A percentile compares a stretch with the other conserved stretches of the same genome.
These are phyloP conservation scores for Gracilaria domingensis DNA, from an alignment of 23 red algal species.

Conservation along the genomic window DNA sequence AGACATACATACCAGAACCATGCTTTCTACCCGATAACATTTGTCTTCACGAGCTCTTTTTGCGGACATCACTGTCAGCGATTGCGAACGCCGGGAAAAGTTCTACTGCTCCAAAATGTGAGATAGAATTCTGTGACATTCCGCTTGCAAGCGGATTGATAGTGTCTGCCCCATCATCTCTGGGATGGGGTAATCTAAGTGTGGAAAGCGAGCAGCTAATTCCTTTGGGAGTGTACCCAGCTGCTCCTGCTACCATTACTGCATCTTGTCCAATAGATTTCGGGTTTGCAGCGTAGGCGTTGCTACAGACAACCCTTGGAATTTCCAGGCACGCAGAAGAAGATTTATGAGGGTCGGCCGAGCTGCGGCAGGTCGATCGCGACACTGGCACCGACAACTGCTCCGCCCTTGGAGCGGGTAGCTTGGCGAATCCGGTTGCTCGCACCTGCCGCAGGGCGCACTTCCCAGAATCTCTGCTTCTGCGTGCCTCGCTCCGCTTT, in stretches of 20 bases:
- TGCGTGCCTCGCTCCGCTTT: too few relatives aligned
- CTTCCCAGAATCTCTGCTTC: too few relatives aligned
- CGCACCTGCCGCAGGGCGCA: too few relatives aligned
- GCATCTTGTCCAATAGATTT: not conserved
- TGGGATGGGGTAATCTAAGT: slow-evolving; percentile 6
- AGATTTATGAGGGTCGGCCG: too few relatives aligned
- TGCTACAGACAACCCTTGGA: too few relatives aligned
- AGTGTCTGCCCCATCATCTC: not conserved
- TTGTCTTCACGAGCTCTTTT: slow-evolving; percentile 24
- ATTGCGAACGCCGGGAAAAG: not conserved
- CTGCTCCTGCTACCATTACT: not conserved
- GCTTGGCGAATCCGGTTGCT: too few relatives aligned
- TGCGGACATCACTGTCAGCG: not conserved
- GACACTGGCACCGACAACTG: too few relatives aligned
- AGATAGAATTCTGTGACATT: slow-evolving; percentile 26
- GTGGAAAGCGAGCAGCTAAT: not conserved
- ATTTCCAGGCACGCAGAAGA: too few relatives aligned
- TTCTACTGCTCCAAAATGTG: not conserved
- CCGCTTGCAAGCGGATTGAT: not conserved
- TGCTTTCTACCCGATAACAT: slow-evolving; percentile 20
- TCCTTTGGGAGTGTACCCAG: not conserved
- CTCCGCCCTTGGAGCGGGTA: too few relatives aligned
- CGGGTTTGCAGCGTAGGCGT: too few relatives aligned
- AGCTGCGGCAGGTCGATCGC: too few relatives aligned
- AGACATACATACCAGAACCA: not conserved